These are phyloP conservation scores for Isoetes engelmannii DNA, from an alignment of 83 land plant species.

Conservation along the genomic window DNA sequence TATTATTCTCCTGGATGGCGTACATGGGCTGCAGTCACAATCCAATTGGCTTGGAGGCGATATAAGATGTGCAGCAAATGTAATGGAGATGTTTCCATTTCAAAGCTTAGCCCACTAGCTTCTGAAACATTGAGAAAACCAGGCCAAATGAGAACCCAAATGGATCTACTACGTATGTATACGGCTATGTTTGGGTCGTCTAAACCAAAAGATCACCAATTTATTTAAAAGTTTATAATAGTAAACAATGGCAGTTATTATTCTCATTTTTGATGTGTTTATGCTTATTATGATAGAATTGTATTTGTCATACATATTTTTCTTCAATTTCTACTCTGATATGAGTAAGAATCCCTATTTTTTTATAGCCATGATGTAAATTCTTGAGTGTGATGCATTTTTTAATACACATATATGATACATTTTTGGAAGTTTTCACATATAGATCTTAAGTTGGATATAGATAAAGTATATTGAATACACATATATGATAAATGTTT, in stretches of 20 bases:
- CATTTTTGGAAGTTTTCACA: too few species aligned
- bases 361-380: neutral
- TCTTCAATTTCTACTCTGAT: neutral
- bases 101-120: neutral
- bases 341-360: neutral
- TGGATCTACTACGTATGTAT: conserved; percentile 5
- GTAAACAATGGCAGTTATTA: neutral
- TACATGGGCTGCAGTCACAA: conserved; percentile 13
- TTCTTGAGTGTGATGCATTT: too few species aligned
- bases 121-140: neutral
- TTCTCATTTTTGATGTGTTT: neutral
- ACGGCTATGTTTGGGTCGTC: conserved; percentile 12
- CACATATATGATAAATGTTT: too few species aligned
- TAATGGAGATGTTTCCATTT: neutral
- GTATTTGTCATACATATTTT: neutral
- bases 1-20: conserved; percentile 14
- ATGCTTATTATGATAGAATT: neutral
- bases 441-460: too few species aligned
- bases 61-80: neutral
- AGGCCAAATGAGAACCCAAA: neutral
- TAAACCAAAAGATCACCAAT: conserved; percentile 10
- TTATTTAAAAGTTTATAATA: neutral
- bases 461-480: too few species aligned
- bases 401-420: too few species aligned
- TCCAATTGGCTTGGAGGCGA: conserved; percentile 15